phyloP scores from a whole-genome alignment of 768 basidiomycete species.

The Ramaria sp. region DNA sequence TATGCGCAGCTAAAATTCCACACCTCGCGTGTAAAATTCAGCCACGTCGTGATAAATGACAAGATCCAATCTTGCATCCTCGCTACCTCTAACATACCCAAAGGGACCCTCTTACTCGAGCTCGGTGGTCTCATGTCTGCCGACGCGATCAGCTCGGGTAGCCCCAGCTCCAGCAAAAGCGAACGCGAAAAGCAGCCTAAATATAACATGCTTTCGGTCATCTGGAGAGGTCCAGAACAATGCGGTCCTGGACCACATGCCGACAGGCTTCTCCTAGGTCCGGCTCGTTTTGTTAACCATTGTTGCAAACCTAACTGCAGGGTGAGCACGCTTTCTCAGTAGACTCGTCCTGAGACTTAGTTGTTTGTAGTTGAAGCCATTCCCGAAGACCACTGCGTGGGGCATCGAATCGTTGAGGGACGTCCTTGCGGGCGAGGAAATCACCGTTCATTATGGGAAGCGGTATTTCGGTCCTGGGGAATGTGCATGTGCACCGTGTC shows the following conservation, averaged over 20 bases:
- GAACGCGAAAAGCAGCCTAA: not conserved
- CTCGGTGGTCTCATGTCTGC: not conserved
- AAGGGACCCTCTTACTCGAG: not conserved
- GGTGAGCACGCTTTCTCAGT: not conserved
- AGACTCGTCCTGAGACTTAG: not conserved
- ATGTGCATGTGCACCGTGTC: constrained; percentile 12
- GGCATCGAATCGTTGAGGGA: not conserved
- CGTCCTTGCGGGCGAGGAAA: not conserved
- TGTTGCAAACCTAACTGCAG: not conserved
- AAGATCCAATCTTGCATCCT: not conserved
- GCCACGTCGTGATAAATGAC: not conserved
- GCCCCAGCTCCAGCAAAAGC: not conserved
- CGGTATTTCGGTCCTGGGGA: not conserved
- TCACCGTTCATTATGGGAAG: not conserved
- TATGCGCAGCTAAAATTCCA: not conserved
- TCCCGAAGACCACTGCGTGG: not conserved
- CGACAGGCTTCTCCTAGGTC: not conserved
- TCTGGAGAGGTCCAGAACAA: not conserved
- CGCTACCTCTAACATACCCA: not conserved
- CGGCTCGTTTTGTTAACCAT: not conserved
- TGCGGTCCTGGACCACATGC: not conserved
- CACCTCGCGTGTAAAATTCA: not conserved
- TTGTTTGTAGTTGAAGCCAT: not conserved
- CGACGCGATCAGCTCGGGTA: not conserved
- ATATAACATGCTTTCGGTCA: not conserved